phyloP scores from a whole-genome alignment of 1,139 yeast species.

The Pichia sp. region DNA sequence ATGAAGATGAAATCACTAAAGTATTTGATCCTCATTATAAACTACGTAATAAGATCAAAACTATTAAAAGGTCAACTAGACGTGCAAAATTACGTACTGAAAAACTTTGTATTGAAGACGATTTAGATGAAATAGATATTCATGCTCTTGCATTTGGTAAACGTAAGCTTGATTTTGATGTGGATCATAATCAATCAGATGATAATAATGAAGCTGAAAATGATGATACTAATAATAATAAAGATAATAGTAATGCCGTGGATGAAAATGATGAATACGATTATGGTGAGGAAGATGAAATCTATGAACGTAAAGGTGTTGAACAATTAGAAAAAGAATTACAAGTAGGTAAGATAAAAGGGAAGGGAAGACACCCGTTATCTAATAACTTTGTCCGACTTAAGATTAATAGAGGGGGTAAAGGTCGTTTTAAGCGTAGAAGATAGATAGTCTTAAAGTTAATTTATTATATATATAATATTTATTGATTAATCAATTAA shows the following conservation, averaged over 20 bases:
- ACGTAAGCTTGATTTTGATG: slow-evolving; percentile 30
- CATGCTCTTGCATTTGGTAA: slow-evolving; percentile 39
- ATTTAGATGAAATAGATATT: slow-evolving; percentile 34
- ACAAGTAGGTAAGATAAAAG: slow-evolving; percentile 12
- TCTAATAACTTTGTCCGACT: slow-evolving; percentile 30
- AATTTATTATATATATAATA: background rate
- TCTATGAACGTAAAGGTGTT: slow-evolving; percentile 22
- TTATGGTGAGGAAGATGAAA: slow-evolving; percentile 26
- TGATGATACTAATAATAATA: slow-evolving; percentile 5
- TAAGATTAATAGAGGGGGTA: slow-evolving; percentile 27
- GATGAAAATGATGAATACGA: slow-evolving; percentile 1
- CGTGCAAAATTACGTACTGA: slow-evolving; percentile 43
- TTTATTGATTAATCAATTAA: slow-evolving; percentile 13
- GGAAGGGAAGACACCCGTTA: slow-evolving; percentile 25
- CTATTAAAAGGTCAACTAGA: slow-evolving; percentile 60
- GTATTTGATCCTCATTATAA: slow-evolving; percentile 24
- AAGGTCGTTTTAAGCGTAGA: slow-evolving; percentile 24
- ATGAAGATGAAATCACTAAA: slow-evolving; percentile 19
- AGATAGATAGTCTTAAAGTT: background rate
- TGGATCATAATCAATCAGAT: slow-evolving; percentile 3
- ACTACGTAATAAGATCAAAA: slow-evolving; percentile 23
- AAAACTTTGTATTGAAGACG: slow-evolving; percentile 25
- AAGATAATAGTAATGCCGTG: slow-evolving; percentile 7
- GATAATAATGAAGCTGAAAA: slow-evolving; percentile 9
- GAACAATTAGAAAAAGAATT: slow-evolving; percentile 13